Evolutionary conservation across 306 rosid species (phyloP).

Genomic region (Quercus engelmannii): DNA sequence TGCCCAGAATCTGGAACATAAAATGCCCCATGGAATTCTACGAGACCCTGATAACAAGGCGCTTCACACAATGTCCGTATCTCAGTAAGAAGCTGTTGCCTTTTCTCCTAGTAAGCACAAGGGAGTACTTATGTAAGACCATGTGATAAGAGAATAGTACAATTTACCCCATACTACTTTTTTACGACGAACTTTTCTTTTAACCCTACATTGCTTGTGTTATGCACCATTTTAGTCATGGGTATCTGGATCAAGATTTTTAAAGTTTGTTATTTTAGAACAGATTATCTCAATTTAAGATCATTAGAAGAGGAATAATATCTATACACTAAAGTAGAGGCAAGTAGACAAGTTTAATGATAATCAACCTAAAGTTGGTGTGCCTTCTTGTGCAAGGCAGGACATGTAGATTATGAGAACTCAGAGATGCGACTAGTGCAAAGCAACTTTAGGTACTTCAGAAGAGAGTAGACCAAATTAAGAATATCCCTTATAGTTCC

Average conservation of each 20-base stretch:
- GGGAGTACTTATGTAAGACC: neutral
- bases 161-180: neutral
- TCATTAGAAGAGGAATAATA: slow-evolving; percentile 5
- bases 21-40: slow-evolving; percentile 97
- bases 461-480: too few species aligned
- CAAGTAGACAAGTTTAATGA: neutral
- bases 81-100: slow-evolving; percentile 95
- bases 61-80: slow-evolving; percentile 95
- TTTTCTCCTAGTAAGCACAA: slow-evolving; percentile 69
- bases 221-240: neutral
- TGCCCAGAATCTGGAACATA: slow-evolving; percentile 97
- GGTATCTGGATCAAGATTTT: neutral
- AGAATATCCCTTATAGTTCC: too few species aligned
- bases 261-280: neutral
- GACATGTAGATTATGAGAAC: neutral
- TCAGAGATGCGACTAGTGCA: neutral
- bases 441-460: neutral
- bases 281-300: neutral
- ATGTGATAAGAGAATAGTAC: neutral
- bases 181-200: neutral
- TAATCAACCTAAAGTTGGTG: neutral
- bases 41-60: slow-evolving; percentile 88
- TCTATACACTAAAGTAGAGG: neutral
- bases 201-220: neutral
- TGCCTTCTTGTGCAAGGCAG: neutral